A percentile compares a stretch with the other conserved stretches of the same genome.
Conservation (phyloP, 305 asterid species). For the Stenogyne calaminthoides region DNA sequence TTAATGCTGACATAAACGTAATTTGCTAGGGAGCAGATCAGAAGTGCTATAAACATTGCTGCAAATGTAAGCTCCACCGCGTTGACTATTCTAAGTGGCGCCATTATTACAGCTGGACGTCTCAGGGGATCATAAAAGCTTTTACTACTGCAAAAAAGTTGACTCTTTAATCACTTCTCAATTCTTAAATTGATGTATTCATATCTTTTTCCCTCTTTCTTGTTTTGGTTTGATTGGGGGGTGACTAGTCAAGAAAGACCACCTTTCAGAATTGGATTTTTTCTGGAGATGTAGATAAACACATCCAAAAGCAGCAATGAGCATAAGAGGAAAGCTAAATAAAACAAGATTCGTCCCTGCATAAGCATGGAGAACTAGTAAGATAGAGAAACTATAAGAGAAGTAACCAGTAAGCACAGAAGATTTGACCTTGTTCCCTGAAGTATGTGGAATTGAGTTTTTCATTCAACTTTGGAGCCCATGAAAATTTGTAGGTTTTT, state of each 20-base stretch:
- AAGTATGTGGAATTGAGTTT: slow-evolving; percentile 59
- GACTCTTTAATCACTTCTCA: not conserved
- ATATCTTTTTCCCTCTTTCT: too few species aligned
- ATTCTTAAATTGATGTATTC: slow-evolving; percentile 1
- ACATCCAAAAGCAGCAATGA: slow-evolving; percentile 58
- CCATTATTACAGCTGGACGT: slow-evolving; percentile 53
- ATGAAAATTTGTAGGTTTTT: slow-evolving; percentile 41
- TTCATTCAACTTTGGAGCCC: slow-evolving; percentile 44
- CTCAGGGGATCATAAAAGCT: slow-evolving; percentile 33
- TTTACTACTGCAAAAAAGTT: slow-evolving; percentile 31
- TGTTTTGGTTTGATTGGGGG: too few species aligned
- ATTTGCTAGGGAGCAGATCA: slow-evolving; percentile 60
- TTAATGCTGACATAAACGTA: slow-evolving; percentile 51
- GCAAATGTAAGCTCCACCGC: slow-evolving; percentile 57
- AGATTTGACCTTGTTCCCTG: slow-evolving; percentile 60
- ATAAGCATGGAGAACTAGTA: not conserved
- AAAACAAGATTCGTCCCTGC: slow-evolving; percentile 67
- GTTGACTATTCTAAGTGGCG: slow-evolving; percentile 58
- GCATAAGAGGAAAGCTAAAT: slow-evolving; percentile 64
- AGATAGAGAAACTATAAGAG: not conserved
- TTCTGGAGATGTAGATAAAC: slow-evolving; percentile 53
- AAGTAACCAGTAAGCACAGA: not conserved
- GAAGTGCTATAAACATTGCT: slow-evolving; percentile 54
- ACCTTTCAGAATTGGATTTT: slow-evolving; percentile 44
- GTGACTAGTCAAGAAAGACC: not conserved